Evolutionary conservation across 371 early-diverging fungal species (phyloP), one percentile per base, ranked within the genome.

Genomic region (Coemansia sp.): DNA sequence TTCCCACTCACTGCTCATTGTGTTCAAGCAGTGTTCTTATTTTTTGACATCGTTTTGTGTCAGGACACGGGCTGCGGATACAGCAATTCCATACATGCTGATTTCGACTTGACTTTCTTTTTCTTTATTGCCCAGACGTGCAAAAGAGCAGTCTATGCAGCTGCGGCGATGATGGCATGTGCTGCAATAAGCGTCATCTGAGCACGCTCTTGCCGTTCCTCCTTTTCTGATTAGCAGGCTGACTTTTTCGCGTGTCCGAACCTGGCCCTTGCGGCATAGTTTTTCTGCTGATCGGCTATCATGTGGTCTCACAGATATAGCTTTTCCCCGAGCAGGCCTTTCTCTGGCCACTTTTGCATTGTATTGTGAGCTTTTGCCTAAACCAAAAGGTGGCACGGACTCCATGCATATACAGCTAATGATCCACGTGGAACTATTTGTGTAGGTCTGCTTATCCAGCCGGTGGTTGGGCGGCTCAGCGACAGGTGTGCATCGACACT

Each of bases 401-500:
- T 19, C 62, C 19, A 17, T 11, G 17, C 49, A 61, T 32, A 19
- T 32, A 36, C n/a, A 39, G n/a, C 48, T 40, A n/a, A 46, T 46
- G 23, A 13, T n/a, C 17, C 21, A 40, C 41, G 57, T 29, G 55
- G 28, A n/a, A n/a, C 8, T 28, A 8, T 13, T 3, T 11, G 23
- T 65, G 48, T 71, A 72, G 72, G 72, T 4, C 82, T 94, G 19
- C 65, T 94, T 17, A 91, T 91, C 85, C 94, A 94, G 65, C 94
- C 94, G 0, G 70, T 93, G 2, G 89, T 92, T 12, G 94, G 94
- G 24, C 86, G 85, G 5, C 70, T 90, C 12, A 92, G 92, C 19
- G 94, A 94, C 76, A 67, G 80, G 66, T 89, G 90, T 63, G 82
- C 83, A 44, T 88, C 88, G 7, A 70, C 65, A 51, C 83, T 85